Base-by-base conservation (phyloP, 2,329 filamentous ascomycete genomes). In the Spiromastix sp. region DNA sequence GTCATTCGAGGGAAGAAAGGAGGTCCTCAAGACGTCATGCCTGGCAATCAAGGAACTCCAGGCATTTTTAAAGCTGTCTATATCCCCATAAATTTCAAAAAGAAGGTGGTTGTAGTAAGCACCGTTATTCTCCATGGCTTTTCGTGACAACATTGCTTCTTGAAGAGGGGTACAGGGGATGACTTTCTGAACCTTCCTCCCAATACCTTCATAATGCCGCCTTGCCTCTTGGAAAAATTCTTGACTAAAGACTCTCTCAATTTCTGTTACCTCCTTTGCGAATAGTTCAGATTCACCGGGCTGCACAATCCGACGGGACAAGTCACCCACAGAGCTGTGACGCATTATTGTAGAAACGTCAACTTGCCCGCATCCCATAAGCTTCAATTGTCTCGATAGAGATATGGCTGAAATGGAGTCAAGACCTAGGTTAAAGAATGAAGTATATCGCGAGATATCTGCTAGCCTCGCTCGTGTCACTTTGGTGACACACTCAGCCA, bases 141-240 rank as follows among this genome's bases (percentile, higher is more conserved):
- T 60, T 6, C 74, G 72, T 2, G 77, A 79, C 1, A 94, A 65
- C 85, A 94, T 94, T 1, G 80, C 81, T 60, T 93, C 82, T 54
- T 95, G 87, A 0, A 95, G 62, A 1, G 86, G 82, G 2, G 85
- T 93, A 51, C 87, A 94, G 1, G 86, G 86, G 4, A 87, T 60
- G 6, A 93, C 66, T 1, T 62, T 65, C 19, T 71, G 57, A 2
- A 81, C 61, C 0, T 45, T 29, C 4, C 55, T 52, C 0, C 55
- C 54, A 2, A 54, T 41, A 4, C 40, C 11, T 4, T 44, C 29
- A 36, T 71, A 61, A 0, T 45, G 47, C 4, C 51, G 37, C 17
- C 43, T 48, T 5, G 69, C 43, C 20, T 45, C 40, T 9, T 49
- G 43, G 0, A 54, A 24, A 11, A 65, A 52, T 4, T 40, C 38